phyloP scores from a whole-genome alignment of 306 rosid species.

The Prosopis cineraria region DNA sequence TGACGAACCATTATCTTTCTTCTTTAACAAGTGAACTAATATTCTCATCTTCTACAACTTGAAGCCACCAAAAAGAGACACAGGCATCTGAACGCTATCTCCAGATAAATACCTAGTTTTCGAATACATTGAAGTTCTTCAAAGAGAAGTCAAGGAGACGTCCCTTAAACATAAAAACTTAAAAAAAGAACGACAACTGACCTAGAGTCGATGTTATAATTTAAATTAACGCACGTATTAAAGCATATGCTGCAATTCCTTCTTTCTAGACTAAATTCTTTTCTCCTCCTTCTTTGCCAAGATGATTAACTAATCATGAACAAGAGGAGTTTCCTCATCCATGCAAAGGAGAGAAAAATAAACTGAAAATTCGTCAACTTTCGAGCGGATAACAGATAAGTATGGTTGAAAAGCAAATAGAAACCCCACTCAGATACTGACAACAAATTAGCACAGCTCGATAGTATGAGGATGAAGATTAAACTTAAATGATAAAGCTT shows the following conservation, averaged over 20 bases:
- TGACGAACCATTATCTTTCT: neutral
- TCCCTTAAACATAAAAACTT: neutral
- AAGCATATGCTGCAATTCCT: neutral
- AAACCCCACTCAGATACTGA: neutral
- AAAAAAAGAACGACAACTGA: neutral
- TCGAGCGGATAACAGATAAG: neutral
- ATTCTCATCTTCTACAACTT: neutral
- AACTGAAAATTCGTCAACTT: neutral
- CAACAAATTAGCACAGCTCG: neutral
- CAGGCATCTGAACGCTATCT: neutral
- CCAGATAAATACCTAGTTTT: neutral
- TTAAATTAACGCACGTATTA: neutral
- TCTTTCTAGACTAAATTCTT: slow-evolving; percentile 7
- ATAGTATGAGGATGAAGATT: slow-evolving; percentile 3
- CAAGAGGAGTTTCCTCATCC: neutral
- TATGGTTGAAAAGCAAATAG: neutral
- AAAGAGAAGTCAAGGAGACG: neutral
- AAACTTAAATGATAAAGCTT: neutral
- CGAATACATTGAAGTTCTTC: neutral
- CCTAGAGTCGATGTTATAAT: neutral
- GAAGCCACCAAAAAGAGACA: neutral
- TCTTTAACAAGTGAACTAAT: neutral
- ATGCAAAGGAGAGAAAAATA: neutral
- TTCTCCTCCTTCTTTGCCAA: neutral
- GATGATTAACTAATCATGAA: neutral